Evolutionary conservation across 768 basidiomycete species (phyloP).

Genomic region (Melanogaster broomeanus): DNA sequence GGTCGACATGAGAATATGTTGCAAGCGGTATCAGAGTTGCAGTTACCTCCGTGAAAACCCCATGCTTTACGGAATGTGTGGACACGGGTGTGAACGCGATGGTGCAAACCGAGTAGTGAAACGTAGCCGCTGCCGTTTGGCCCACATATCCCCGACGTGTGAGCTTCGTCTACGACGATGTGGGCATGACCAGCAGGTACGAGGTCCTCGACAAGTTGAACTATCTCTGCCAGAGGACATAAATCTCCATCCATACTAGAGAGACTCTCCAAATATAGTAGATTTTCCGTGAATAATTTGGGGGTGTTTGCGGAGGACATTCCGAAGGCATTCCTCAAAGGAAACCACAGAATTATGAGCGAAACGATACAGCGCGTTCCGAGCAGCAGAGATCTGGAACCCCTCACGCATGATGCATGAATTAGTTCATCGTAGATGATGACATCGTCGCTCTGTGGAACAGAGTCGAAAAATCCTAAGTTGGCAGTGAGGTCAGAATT

Average conservation of each 20-base stretch:
- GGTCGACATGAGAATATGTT: not conserved
- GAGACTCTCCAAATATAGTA: slow-evolving; percentile 53
- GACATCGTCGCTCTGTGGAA: slow-evolving; percentile 48
- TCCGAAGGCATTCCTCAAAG: slow-evolving; percentile 31
- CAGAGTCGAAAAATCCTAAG: slow-evolving; percentile 44
- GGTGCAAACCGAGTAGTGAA: slow-evolving; percentile 42
- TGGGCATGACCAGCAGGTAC: slow-evolving; percentile 40
- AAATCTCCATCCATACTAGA: slow-evolving; percentile 68
- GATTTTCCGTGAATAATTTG: slow-evolving; percentile 23
- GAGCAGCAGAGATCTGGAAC: slow-evolving; percentile 37
- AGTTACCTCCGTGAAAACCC: slow-evolving; percentile 21
- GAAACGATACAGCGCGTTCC: slow-evolving; percentile 35
- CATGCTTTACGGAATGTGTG: slow-evolving; percentile 55
- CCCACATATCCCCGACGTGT: slow-evolving; percentile 56
- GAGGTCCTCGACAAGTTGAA: slow-evolving; percentile 37
- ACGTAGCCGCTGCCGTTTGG: slow-evolving; percentile 45
- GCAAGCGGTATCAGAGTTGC: too few species aligned
- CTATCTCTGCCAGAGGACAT: slow-evolving; percentile 45
- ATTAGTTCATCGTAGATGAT: slow-evolving; percentile 55
- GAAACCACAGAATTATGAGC: slow-evolving; percentile 45
- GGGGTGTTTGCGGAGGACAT: slow-evolving; percentile 23
- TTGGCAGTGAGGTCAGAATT: slow-evolving; percentile 58
- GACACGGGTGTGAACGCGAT: slow-evolving; percentile 44
- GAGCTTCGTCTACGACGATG: slow-evolving; percentile 59
- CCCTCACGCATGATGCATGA: slow-evolving; percentile 57